Evolutionary conservation across 1,284 basidiomycete species (phyloP), one percentile per base, ranked within the genome.

Genomic region (Tylopilus sp.): DNA sequence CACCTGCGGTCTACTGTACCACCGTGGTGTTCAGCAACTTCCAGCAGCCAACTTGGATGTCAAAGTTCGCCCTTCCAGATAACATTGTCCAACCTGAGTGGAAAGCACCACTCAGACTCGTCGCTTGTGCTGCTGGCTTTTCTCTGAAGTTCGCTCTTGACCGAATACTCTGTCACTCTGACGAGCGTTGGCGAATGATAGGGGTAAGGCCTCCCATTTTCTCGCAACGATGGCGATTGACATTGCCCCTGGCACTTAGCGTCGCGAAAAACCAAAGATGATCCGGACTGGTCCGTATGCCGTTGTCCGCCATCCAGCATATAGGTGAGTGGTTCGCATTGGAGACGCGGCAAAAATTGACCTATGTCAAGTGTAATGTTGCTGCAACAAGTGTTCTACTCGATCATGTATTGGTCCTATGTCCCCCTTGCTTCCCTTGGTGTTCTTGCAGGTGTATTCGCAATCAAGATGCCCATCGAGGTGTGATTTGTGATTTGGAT

Each of bases 361-460:
- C 41, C 28, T 1, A 6, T 4, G 9, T 43, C 37, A 52, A 73
- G 71, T 39, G 42, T 53, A 25, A 54, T 71, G 52, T 53, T 74
- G 9, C 49, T 71, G 4, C 64, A 71, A 42, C 60, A 66, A 49
- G 31, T 53, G n/a, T 33, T 63, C 25, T 63, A 65, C 48, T 61
- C 67, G 2, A 24, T 65, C 1, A 72, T 72, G 69, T 66, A 60
- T 42, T 74, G 73, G 72, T 73, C 69, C 19, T 72, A 72, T 53
- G 55, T 61, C 19, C 72, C 72, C 19, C 56, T 74, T 40, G 60
- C 61, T 4, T 62, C 61, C 29, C 54, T 70, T 10, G 54, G 57
- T 26, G 48, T 66, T 10, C 58, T 62, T 40, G 60, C 55, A 4
- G 56, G 54, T 19, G 62, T 62, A 5, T 62, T 70, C 32, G 62